phyloP scores from a whole-genome alignment of 2,329 filamentous ascomycete species.

The Penicillium sclerotigenum region DNA sequence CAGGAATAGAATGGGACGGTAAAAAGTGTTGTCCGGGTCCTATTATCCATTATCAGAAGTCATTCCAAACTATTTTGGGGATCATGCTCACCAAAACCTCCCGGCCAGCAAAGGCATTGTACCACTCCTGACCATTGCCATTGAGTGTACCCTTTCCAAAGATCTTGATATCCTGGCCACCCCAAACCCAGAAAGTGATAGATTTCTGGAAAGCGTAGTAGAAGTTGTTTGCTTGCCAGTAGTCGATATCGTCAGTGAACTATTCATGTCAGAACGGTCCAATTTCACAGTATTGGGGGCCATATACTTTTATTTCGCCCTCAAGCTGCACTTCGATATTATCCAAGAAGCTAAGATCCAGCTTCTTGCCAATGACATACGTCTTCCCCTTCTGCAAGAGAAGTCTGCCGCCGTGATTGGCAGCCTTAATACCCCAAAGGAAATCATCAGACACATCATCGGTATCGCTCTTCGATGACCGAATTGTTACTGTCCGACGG shows the following conservation, averaged over 20 bases:
- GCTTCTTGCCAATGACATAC: conserved; percentile 58
- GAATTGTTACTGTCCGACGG: conserved; percentile 51
- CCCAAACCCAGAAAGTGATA: conserved; percentile 64
- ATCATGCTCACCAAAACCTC: conserved; percentile 32
- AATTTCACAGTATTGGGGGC: background rate
- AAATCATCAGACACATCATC: conserved; percentile 59
- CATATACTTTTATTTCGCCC: conserved; percentile 51
- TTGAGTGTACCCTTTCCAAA: conserved; percentile 57
- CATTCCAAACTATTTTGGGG: too few relatives aligned
- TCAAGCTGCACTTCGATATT: conserved; percentile 58
- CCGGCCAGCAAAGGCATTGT: conserved; percentile 48
- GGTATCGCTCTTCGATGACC: conserved; percentile 51
- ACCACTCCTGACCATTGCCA: conserved; percentile 54
- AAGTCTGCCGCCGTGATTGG: conserved; percentile 59
- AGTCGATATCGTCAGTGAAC: conserved; percentile 49
- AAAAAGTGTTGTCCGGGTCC: conserved; percentile 55
- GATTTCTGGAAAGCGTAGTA: conserved; percentile 53
- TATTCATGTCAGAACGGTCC: conserved; percentile 17
- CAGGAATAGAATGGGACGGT: conserved; percentile 59
- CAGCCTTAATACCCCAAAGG: conserved; percentile 52
- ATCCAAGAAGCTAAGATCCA: conserved; percentile 58
- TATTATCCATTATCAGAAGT: conserved; percentile 10
- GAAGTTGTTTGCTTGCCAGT: conserved; percentile 52
- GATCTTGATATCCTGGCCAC: conserved; percentile 60
- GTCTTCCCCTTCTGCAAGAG: conserved; percentile 53